phyloP scores from a whole-genome alignment of 2,329 filamentous ascomycete genomes.

The Xylariales sp. region DNA sequence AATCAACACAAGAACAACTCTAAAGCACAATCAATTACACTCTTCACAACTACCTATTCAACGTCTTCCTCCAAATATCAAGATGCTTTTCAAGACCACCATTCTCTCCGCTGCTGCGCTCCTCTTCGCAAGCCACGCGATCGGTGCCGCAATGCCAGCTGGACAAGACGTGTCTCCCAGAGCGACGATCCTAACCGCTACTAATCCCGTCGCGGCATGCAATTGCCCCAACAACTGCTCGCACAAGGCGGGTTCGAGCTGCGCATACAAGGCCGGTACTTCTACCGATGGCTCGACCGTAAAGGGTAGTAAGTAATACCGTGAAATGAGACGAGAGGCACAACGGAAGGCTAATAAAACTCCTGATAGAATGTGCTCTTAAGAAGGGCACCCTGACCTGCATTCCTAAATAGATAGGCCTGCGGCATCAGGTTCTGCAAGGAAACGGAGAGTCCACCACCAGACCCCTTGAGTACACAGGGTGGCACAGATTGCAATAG shows the following conservation, averaged over 20 bases:
- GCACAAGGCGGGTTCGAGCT: not conserved
- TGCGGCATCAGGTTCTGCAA: too few relatives aligned
- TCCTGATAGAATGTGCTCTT: too few relatives aligned
- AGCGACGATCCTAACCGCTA: not conserved
- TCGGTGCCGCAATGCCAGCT: not conserved
- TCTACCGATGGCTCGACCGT: slow-evolving; percentile 2
- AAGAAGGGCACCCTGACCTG: too few relatives aligned
- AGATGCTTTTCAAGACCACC: slow-evolving; percentile 3
- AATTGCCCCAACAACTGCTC: slow-evolving; percentile 2
- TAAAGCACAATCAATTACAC: too few relatives aligned
- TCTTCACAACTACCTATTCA: slow-evolving; percentile 1
- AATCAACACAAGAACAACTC: too few relatives aligned
- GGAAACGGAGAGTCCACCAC: too few relatives aligned
- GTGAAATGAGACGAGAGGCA: too few relatives aligned
- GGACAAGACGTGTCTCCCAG: not conserved
- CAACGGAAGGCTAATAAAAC: too few relatives aligned
- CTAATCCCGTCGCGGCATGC: slow-evolving; percentile 1
- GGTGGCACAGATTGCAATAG: too few relatives aligned
- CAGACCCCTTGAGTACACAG: too few relatives aligned
- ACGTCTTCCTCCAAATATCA: not conserved
- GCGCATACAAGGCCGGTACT: not conserved
- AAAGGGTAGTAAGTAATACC: too few relatives aligned
- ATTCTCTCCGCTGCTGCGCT: not conserved
- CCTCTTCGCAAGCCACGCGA: not conserved
- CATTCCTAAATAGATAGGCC: too few relatives aligned